Percentiles rank a stretch among this genome's conserved stretches.
Evolutionary conservation across 78 protist species (phyloP).

Genomic region (Dictyostelium purpureum): DNA sequence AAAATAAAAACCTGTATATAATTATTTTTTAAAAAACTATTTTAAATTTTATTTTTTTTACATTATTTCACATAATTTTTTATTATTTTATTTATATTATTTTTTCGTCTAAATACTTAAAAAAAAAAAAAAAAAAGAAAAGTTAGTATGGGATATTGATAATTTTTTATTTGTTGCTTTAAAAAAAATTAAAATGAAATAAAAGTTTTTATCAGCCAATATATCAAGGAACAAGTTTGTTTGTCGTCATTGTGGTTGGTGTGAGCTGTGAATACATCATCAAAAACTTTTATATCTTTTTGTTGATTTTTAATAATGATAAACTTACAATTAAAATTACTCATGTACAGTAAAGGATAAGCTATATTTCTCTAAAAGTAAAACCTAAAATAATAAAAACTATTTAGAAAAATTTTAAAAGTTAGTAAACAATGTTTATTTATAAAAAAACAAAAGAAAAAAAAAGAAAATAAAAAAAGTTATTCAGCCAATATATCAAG

Average conservation of each 20-base stretch:
- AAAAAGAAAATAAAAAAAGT: background rate
- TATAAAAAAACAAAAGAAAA: background rate
- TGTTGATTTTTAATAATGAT: background rate
- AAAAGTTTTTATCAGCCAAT: background rate
- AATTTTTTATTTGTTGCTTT: no score
- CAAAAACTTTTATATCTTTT: background rate
- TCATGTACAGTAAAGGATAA: no score
- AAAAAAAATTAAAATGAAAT: no score
- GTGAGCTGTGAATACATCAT: constrained; percentile 9
- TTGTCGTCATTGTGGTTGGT: constrained; percentile 8
- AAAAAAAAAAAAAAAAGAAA: no score
- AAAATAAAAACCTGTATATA: no score
- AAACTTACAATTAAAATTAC: background rate
- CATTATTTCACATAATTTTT: no score
- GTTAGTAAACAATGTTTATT: background rate
- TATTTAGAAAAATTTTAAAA: background rate
- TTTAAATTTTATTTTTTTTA: no score
- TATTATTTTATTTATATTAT: no score
- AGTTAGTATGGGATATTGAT: no score
- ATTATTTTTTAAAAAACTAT: no score
- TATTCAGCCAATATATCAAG: background rate
- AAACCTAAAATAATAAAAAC: background rate
- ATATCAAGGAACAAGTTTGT: background rate
- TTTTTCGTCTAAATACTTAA: no score
- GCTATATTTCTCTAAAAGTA: no score